Evolutionary conservation across 179 eudicot species (phyloP).

Genomic region (Silene noctiflora): DNA sequence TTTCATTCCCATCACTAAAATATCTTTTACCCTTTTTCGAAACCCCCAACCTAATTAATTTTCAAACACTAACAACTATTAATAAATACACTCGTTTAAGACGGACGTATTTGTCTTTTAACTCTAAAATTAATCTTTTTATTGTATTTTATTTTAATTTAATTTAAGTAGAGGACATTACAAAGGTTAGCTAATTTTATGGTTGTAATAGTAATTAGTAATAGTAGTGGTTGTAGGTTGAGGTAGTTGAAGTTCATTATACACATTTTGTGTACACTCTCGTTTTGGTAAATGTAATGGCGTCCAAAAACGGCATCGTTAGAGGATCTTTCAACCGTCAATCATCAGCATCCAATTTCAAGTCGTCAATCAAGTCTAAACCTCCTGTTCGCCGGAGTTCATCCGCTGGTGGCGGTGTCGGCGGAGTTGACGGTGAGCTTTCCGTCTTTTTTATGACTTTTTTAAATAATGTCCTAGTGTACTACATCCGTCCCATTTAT

Average conservation of each 20-base stretch:
- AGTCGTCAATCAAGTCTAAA: slow-evolving; percentile 58
- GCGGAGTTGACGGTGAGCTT: slow-evolving; percentile 38
- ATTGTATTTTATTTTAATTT: too few relatives aligned
- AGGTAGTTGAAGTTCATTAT: background rate
- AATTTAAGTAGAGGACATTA: too few relatives aligned
- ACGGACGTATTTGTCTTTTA: too few relatives aligned
- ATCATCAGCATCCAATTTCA: slow-evolving; percentile 33
- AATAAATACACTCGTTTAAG: too few relatives aligned
- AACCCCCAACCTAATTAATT: too few relatives aligned
- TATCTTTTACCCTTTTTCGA: too few relatives aligned
- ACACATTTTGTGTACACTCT: background rate
- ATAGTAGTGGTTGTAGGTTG: background rate
- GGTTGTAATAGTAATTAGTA: background rate
- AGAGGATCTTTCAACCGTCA: slow-evolving; percentile 31
- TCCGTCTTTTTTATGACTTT: background rate
- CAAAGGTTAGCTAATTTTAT: background rate
- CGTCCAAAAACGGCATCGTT: slow-evolving; percentile 37
- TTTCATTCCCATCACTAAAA: too few relatives aligned
- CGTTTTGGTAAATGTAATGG: slow-evolving; percentile 14
- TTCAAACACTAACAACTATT: too few relatives aligned
- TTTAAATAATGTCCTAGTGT: background rate
- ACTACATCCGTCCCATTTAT: background rate
- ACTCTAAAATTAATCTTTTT: too few relatives aligned
- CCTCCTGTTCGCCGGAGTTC: slow-evolving; percentile 60
- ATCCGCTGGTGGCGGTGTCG: slow-evolving; percentile 21